Percentiles rank a stretch among this genome's conserved stretches.
These are phyloP conservation scores for Lepidium didymum DNA, from an alignment of 345 rosid genomes.

Conservation along the genomic window DNA sequence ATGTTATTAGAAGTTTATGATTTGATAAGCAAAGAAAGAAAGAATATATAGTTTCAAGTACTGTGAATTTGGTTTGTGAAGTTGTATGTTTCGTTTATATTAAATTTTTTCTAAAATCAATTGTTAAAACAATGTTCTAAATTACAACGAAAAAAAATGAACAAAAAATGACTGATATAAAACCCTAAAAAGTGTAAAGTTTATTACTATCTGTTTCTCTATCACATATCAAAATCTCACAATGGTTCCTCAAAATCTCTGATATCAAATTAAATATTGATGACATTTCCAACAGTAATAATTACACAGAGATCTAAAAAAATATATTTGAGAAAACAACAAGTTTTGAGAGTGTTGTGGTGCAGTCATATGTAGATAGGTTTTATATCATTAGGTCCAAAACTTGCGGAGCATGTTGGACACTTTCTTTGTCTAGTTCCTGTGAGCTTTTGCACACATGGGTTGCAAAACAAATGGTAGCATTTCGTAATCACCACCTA, in stretches of 20 bases:
- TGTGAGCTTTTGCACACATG: slow-evolving; percentile 65
- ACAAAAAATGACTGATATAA: neutral
- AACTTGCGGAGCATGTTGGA: slow-evolving; percentile 73
- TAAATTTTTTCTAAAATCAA: neutral
- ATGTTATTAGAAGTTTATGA: too few species aligned
- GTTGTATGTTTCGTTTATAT: too few species aligned
- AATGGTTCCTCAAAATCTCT: neutral
- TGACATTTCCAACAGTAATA: neutral
- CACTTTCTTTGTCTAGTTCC: slow-evolving; percentile 86
- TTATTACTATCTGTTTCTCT: neutral
- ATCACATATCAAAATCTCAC: slow-evolving; percentile 5
- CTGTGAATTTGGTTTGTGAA: too few species aligned
- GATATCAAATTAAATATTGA: neutral
- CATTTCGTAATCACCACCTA: slow-evolving; percentile 98
- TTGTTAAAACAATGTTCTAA: neutral
- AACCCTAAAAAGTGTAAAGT: neutral
- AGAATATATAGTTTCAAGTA: too few species aligned
- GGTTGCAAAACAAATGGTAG: slow-evolving; percentile 87
- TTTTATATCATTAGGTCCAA: slow-evolving; percentile 83
- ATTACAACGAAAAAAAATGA: neutral
- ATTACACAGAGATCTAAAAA: slow-evolving; percentile 2
- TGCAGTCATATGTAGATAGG: slow-evolving; percentile 76
- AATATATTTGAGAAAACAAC: neutral
- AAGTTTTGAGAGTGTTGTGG: neutral
- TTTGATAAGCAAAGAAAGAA: too few species aligned